These are phyloP conservation scores for Microascus cirrosus DNA, from an alignment of 2,329 filamentous ascomycete species.

Conservation along the genomic window DNA sequence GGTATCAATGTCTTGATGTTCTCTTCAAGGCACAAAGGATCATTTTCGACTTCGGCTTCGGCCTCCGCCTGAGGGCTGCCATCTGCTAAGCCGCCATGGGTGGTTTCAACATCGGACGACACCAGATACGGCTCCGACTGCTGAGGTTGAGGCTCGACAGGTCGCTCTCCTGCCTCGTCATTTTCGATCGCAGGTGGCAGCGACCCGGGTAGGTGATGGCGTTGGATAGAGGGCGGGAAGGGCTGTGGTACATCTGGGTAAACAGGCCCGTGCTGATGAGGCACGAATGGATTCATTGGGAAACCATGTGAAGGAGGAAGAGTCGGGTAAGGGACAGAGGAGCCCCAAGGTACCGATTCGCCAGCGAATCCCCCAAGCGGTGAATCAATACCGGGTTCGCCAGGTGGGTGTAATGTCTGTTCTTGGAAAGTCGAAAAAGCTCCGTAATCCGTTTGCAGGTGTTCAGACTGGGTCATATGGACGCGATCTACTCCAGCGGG, in stretches of 20 bases:
- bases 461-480: neutral
- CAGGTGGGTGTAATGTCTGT: neutral
- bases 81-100: neutral
- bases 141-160: neutral
- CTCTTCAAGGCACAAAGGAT: neutral
- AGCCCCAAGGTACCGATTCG: neutral
- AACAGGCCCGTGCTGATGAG: neutral
- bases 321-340: neutral
- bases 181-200: neutral
- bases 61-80: neutral
- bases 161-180: neutral
- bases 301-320: neutral
- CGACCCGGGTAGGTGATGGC: neutral
- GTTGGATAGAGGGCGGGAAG: neutral
- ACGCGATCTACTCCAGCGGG: neutral
- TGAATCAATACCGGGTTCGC: neutral
- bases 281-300: neutral
- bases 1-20: neutral
- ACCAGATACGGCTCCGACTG: neutral
- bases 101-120: neutral
- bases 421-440: neutral
- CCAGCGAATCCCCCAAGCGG: neutral
- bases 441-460: neutral
- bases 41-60: neutral
- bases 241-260: constrained; percentile 1